phyloP scores from a whole-genome alignment of 2,329 filamentous ascomycete genomes.

The Stachybotrys elegans region DNA sequence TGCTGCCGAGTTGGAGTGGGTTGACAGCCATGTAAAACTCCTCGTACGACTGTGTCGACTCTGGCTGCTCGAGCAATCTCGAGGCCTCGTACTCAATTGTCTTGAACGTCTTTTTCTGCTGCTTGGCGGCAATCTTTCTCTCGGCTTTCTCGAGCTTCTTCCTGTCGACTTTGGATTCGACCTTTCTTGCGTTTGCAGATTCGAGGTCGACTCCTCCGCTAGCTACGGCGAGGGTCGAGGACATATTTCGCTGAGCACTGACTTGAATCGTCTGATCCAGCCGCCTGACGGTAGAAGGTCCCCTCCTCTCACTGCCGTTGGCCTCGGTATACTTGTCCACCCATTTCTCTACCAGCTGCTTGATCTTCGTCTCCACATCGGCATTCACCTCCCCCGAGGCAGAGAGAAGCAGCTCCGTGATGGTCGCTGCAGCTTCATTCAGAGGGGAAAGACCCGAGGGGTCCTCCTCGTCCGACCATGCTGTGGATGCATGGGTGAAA shows the following conservation, averaged over 20 bases:
- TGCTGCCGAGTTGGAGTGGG: constrained; percentile 76
- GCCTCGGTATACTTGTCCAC: constrained; percentile 73
- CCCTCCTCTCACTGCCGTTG: constrained; percentile 66
- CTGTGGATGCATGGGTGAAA: constrained; percentile 83
- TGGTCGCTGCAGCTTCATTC: constrained; percentile 73
- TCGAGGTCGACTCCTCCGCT: constrained; percentile 85
- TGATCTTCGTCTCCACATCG: constrained; percentile 71
- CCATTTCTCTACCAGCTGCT: constrained; percentile 83
- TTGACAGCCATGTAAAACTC: constrained; percentile 99
- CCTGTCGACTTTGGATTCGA: constrained; percentile 94
- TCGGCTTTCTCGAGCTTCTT: constrained; percentile 99
- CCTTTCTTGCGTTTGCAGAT: constrained; percentile 85
- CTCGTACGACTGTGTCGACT: constrained; percentile 87
- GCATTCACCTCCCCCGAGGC: constrained; percentile 79
- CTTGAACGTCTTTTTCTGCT: constrained; percentile 98
- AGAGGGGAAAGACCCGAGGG: constrained; percentile 67
- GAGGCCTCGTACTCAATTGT: constrained; percentile 97
- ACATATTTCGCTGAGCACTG: constrained; percentile 90
- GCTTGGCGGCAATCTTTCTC: constrained; percentile 94
- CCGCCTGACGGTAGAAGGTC: constrained; percentile 72
- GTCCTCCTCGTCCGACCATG: constrained; percentile 72
- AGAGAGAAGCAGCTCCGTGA: constrained; percentile 86
- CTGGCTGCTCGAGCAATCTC: constrained; percentile 75
- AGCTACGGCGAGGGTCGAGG: constrained; percentile 85
- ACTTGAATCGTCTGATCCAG: constrained; percentile 95